phyloP scores from a whole-genome alignment of 345 rosid genomes.

The Populus ilicifolia region DNA sequence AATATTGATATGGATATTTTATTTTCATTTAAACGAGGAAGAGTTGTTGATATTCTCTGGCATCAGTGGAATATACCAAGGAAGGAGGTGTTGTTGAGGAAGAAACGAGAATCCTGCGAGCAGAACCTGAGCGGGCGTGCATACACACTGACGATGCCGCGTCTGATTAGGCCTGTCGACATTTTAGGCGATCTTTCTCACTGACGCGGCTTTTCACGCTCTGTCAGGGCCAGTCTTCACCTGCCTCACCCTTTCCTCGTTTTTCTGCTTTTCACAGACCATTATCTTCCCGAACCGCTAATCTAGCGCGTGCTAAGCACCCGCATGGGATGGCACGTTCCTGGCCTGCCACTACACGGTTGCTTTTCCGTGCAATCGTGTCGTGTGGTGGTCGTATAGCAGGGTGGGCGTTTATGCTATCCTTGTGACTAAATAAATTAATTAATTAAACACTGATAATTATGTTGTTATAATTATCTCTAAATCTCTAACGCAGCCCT shows the following conservation, averaged over 20 bases:
- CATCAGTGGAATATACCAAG: constrained; percentile 13
- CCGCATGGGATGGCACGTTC: background rate
- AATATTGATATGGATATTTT: no score
- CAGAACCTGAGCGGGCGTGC: constrained; percentile 5
- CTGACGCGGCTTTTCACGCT: constrained; percentile 18
- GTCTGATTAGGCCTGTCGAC: background rate
- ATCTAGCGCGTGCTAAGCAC: background rate
- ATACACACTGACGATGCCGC: constrained; percentile 14
- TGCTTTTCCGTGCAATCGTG: no score
- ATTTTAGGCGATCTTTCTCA: no score
- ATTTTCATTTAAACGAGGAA: no score
- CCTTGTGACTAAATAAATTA: no score
- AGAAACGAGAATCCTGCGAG: constrained; percentile 26
- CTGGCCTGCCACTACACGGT: no score
- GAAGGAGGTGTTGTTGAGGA: background rate
- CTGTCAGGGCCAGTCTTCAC: constrained; percentile 7
- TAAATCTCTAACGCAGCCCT: no score
- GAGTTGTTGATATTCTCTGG: no score
- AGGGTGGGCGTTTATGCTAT: no score
- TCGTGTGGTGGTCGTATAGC: no score
- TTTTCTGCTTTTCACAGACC: background rate
- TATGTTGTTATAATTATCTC: no score
- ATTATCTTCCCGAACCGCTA: background rate
- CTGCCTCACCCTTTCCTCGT: background rate
- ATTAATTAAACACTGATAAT: no score